Conservation (phyloP, 371 early-diverging fungal species). For the Massospora cicadina region DNA sequence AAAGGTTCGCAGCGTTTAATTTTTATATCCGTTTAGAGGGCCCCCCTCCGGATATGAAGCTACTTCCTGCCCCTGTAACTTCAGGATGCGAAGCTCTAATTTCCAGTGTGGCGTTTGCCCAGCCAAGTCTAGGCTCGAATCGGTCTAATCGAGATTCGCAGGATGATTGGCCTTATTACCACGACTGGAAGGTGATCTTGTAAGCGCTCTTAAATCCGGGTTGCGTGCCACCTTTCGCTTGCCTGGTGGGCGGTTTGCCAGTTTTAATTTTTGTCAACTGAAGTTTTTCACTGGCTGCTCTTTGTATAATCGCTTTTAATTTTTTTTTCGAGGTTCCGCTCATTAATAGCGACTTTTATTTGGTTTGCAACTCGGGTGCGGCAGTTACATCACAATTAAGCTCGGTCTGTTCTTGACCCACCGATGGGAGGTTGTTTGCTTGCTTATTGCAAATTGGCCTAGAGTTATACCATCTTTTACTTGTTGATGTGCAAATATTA, state of each 20-base stretch:
- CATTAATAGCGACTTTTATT: not conserved
- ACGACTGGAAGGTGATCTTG: constrained; percentile 33
- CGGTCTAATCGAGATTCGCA: not conserved
- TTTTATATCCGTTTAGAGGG: not conserved
- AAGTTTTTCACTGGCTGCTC: not conserved
- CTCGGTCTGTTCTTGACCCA: not conserved
- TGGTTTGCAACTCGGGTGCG: not conserved
- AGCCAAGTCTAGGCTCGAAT: not conserved
- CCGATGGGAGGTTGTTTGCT: not conserved
- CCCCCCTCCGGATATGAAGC: not conserved
- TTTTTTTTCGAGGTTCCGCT: not conserved
- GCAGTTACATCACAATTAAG: not conserved
- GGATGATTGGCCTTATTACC: constrained; percentile 17
- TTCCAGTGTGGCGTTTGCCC: not conserved
- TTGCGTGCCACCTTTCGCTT: not conserved
- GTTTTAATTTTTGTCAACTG: not conserved
- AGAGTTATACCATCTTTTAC: not conserved
- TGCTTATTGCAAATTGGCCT: not conserved
- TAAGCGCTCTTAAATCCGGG: constrained; percentile 14
- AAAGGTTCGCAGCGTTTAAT: not conserved
- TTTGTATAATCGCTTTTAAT: too few relatives aligned
- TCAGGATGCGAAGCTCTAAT: not conserved
- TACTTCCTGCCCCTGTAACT: not conserved
- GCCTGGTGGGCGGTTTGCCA: not conserved
- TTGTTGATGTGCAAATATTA: not conserved